Evolutionary conservation across 2,329 filamentous ascomycete species (phyloP).

Genomic region (Fusarium sp.): DNA sequence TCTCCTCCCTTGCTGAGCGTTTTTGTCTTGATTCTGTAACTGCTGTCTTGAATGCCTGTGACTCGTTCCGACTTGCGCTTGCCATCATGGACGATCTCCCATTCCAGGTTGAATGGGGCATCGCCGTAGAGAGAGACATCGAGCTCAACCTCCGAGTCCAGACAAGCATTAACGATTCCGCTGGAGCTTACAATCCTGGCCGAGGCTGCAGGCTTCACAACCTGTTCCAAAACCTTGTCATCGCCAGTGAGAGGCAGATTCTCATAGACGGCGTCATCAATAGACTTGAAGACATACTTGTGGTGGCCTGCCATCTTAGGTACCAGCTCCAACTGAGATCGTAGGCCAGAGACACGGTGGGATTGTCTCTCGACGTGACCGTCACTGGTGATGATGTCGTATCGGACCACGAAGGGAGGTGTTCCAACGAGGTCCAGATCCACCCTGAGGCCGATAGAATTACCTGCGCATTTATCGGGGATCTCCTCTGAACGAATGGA

Average conservation of each 20-base stretch:
- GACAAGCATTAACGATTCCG: conserved; percentile 77
- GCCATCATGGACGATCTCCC: conserved; percentile 91
- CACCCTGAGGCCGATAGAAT: conserved; percentile 90
- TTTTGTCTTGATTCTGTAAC: conserved; percentile 82
- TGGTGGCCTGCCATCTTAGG: conserved; percentile 88
- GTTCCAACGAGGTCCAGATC: conserved; percentile 92
- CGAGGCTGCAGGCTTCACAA: conserved; percentile 92
- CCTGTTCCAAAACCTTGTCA: conserved; percentile 81
- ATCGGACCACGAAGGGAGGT: conserved; percentile 88
- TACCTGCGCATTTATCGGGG: conserved; percentile 94
- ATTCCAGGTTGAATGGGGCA: conserved; percentile 89
- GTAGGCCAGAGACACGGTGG: conserved; percentile 76
- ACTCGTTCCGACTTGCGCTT: conserved; percentile 81
- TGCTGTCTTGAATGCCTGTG: conserved; percentile 72
- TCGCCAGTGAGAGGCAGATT: conserved; percentile 73
- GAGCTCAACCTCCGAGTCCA: conserved; percentile 84
- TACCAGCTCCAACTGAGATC: conserved; percentile 87
- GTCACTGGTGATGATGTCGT: conserved; percentile 76
- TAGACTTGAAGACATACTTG: conserved; percentile 85
- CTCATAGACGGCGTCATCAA: conserved; percentile 87
- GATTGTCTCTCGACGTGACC: conserved; percentile 69
- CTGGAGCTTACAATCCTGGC: conserved; percentile 76
- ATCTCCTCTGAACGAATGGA: conserved; percentile 84
- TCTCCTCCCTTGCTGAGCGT: conserved; percentile 86
- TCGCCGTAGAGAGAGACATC: conserved; percentile 85